Conservation (phyloP, 179 eudicot genomes). For the Silene vulgaris region DNA sequence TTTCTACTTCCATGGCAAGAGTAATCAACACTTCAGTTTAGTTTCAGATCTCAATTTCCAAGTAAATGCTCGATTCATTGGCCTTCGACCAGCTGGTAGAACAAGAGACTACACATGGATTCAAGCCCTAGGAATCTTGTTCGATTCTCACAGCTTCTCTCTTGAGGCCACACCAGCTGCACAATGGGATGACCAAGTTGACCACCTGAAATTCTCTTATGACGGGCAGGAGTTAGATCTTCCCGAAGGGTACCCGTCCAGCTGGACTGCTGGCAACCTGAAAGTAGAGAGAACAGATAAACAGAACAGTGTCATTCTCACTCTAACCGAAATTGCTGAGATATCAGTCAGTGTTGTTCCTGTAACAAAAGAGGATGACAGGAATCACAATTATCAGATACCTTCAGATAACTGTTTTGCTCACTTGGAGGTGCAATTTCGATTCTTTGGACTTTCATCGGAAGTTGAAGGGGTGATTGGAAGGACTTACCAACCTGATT, state of each 20-base stretch:
- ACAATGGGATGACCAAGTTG: slow-evolving; percentile 38
- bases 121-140: slow-evolving; percentile 58
- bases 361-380: slow-evolving; percentile 45
- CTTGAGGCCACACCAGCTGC: slow-evolving; percentile 47
- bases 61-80: slow-evolving; percentile 64
- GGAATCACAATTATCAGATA: slow-evolving; percentile 43
- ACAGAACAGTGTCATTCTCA: slow-evolving; percentile 38
- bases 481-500: slow-evolving; percentile 57
- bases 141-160: slow-evolving; percentile 40
- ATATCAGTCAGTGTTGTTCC: slow-evolving; percentile 48
- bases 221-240: slow-evolving; percentile 19
- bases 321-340: slow-evolving; percentile 33
- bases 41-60: slow-evolving; percentile 60
- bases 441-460: slow-evolving; percentile 42
- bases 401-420: slow-evolving; percentile 47
- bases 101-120: slow-evolving; percentile 61
- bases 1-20: slow-evolving; percentile 83
- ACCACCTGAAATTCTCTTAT: slow-evolving; percentile 29
- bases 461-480: slow-evolving; percentile 58
- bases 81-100: slow-evolving; percentile 51
- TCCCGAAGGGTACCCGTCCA: slow-evolving; percentile 25
- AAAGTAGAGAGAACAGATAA: slow-evolving; percentile 41
- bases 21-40: slow-evolving; percentile 49
- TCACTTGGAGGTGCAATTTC: slow-evolving; percentile 57
- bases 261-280: slow-evolving; percentile 22